Conservation (phyloP, 352 stramenopile genomes). For the Phytopythium litorale region DNA sequence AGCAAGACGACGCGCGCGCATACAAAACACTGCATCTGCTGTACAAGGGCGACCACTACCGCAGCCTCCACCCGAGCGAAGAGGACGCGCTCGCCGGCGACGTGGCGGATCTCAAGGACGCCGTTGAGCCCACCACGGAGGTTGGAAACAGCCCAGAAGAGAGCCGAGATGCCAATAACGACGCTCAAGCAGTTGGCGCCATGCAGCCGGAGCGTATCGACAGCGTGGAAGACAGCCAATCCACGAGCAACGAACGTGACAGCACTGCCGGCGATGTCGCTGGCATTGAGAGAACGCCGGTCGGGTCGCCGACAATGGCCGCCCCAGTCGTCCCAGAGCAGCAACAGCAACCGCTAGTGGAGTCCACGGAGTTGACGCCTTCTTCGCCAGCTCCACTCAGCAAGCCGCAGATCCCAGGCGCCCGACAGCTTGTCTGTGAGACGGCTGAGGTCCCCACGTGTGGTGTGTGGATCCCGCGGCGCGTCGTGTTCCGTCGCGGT, state of each 20-base stretch:
- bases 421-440: not conserved
- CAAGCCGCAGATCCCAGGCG: not conserved
- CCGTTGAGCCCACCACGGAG: not conserved
- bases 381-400: not conserved
- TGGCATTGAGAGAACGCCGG: not conserved
- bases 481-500: constrained; percentile 29
- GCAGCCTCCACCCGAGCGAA: constrained; percentile 32
- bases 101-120: not conserved
- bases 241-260: not conserved
- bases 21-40: constrained; percentile 44
- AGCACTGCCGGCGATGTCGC: not conserved
- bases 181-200: not conserved
- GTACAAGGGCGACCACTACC: constrained; percentile 52
- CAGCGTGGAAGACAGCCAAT: not conserved
- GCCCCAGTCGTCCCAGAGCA: not conserved
- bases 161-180: not conserved
- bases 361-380: not conserved
- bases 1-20: constrained; percentile 1
- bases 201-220: not conserved
- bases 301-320: not conserved
- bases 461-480: constrained; percentile 27
- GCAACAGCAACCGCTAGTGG: not conserved
- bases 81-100: constrained; percentile 10
- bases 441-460: constrained; percentile 13
- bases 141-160: not conserved